Conservation (phyloP, 2,329 filamentous ascomycete species). For the Tolypocladium nubicola region DNA sequence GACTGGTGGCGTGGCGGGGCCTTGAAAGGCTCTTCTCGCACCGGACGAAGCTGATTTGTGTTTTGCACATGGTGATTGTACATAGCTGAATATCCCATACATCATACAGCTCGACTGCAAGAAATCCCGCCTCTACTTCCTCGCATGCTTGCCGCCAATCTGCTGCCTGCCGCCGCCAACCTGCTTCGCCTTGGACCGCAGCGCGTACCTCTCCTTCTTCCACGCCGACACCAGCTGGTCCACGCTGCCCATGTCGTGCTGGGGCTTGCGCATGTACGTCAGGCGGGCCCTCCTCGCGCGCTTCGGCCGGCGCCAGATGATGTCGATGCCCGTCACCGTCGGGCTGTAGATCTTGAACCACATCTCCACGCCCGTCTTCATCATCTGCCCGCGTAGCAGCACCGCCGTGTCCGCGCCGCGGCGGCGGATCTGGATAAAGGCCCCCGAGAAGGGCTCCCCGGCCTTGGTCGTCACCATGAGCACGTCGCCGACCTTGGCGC, state of each 20-base stretch:
- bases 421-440: conserved; percentile 76
- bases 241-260: conserved; percentile 79
- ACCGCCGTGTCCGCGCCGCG: conserved; percentile 85
- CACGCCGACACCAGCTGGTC: conserved; percentile 59
- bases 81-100: not conserved
- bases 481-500: conserved; percentile 78
- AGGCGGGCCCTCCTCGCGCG: conserved; percentile 77
- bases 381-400: conserved; percentile 75
- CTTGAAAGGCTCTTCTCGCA: not conserved
- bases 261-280: conserved; percentile 82
- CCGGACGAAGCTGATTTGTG: not conserved
- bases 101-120: conserved; percentile 16
- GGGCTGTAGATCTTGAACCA: conserved; percentile 94
- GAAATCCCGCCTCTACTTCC: conserved; percentile 5
- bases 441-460: conserved; percentile 82
- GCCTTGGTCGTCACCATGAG: conserved; percentile 73
- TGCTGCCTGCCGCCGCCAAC: conserved; percentile 6
- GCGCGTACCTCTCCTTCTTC: conserved; percentile 33
- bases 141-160: conserved; percentile 8
- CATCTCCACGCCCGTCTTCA: conserved; percentile 86
- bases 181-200: conserved; percentile 23
- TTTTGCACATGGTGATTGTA: not conserved
- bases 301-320: conserved; percentile 79
- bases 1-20: not conserved
- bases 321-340: conserved; percentile 80